Conservation (phyloP, 2,329 filamentous ascomycete species). For the Aureobasidium subglaciale region DNA sequence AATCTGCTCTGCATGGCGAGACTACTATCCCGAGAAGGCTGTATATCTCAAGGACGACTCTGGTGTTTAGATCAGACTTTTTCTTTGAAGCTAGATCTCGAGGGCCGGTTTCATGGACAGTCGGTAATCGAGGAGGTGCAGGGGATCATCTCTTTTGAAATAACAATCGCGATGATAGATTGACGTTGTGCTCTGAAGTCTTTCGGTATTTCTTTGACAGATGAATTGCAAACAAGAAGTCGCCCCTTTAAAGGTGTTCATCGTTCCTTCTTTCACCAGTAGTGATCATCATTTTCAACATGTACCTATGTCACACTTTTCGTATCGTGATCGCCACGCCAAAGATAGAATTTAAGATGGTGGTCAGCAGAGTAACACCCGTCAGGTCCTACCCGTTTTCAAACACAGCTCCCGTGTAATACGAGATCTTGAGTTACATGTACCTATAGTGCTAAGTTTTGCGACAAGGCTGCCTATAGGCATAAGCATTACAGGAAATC, state of each 20-base stretch:
- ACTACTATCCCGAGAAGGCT: conserved; percentile 20
- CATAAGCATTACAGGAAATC: too few relatives aligned
- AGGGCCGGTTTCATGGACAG: too few relatives aligned
- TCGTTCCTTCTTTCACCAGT: background rate
- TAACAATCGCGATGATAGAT: too few relatives aligned
- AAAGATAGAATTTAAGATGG: background rate
- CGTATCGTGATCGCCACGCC: background rate
- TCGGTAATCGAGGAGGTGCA: too few relatives aligned
- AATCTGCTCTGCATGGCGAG: conserved; percentile 27
- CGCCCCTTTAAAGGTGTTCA: too few relatives aligned
- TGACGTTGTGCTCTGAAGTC: too few relatives aligned
- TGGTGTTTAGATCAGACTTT: conserved; percentile 19
- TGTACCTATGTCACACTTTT: background rate
- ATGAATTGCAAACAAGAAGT: too few relatives aligned
- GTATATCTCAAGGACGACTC: conserved; percentile 27
- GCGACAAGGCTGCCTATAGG: too few relatives aligned
- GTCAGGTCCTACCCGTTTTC: background rate
- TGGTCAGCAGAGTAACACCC: background rate
- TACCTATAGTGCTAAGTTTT: too few relatives aligned
- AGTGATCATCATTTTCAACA: background rate
- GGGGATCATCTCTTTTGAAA: too few relatives aligned
- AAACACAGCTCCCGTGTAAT: background rate
- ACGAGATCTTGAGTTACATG: background rate
- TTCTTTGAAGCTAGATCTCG: too few relatives aligned
- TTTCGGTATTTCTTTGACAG: too few relatives aligned